Conservation (phyloP, 2,329 filamentous ascomycete genomes). For the Emericellopsis atlantica region DNA sequence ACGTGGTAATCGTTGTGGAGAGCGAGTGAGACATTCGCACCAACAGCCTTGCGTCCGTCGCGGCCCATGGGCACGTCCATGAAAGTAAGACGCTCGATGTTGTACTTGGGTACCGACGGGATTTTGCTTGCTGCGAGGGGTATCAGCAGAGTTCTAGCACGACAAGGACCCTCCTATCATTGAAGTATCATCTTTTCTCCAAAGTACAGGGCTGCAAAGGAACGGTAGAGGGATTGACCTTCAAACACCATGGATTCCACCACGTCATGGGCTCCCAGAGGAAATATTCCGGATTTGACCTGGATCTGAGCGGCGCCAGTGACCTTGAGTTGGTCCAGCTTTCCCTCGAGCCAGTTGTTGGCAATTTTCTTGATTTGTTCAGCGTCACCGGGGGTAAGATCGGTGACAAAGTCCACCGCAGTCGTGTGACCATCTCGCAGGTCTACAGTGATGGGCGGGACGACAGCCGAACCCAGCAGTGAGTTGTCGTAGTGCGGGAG, state of each 20-base stretch:
- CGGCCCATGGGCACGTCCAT: constrained; percentile 46
- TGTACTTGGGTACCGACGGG: constrained; percentile 67
- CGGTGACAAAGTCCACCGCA: constrained; percentile 64
- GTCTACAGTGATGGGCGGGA: constrained; percentile 65
- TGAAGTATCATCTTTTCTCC: constrained; percentile 29
- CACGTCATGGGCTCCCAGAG: constrained; percentile 64
- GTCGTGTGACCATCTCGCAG: constrained; percentile 70
- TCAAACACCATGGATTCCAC: constrained; percentile 66
- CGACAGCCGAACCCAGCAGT: constrained; percentile 60
- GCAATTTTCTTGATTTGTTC: constrained; percentile 68
- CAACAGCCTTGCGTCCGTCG: constrained; percentile 51
- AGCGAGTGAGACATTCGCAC: constrained; percentile 63
- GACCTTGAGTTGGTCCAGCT: constrained; percentile 57
- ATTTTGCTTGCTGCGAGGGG: constrained; percentile 48
- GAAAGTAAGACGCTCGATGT: constrained; percentile 70
- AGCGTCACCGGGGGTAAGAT: constrained; percentile 63
- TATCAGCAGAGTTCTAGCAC: constrained; percentile 16
- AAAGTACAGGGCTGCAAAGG: constrained; percentile 48
- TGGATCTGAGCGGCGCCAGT: constrained; percentile 61
- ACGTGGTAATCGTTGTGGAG: constrained; percentile 70
- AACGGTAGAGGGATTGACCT: constrained; percentile 63
- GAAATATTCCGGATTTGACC: constrained; percentile 68
- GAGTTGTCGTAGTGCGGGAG: constrained; percentile 73
- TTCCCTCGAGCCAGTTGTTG: constrained; percentile 79
- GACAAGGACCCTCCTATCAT: constrained; percentile 1